A percentile compares a stretch with the other conserved stretches of the same genome.
These are phyloP conservation scores for Schwanniomyces sp. DNA, from an alignment of 805 yeast genomes.

Conservation along the genomic window DNA sequence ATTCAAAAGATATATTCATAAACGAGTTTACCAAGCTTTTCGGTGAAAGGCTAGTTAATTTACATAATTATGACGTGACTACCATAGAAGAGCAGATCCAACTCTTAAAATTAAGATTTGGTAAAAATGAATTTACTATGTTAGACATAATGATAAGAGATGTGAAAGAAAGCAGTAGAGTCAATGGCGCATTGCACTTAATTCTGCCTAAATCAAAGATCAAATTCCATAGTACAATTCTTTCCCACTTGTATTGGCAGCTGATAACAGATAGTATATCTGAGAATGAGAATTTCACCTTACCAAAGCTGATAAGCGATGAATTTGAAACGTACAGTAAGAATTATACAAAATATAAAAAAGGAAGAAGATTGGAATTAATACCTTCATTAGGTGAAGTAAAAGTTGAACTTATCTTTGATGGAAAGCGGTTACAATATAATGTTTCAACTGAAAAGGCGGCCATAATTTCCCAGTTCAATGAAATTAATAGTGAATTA, in stretches of 20 bases:
- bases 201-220: background rate
- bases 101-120: constrained; percentile 62
- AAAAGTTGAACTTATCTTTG: constrained; percentile 52
- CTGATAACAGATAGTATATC: constrained; percentile 30
- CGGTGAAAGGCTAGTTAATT: constrained; percentile 52
- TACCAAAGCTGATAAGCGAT: constrained; percentile 48
- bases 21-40: constrained; percentile 63
- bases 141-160: constrained; percentile 86
- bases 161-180: constrained; percentile 52
- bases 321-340: constrained; percentile 45
- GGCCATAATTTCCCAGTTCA: constrained; percentile 54
- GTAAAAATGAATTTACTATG: constrained; percentile 61
- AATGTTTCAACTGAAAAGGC: constrained; percentile 72
- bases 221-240: constrained; percentile 54
- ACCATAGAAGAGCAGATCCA: constrained; percentile 46
- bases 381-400: constrained; percentile 64
- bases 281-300: constrained; percentile 37
- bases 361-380: constrained; percentile 59
- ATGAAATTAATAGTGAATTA: constrained; percentile 28
- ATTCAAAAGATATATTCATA: constrained; percentile 64
- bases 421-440: constrained; percentile 35
- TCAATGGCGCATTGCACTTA: constrained; percentile 30
- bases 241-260: constrained; percentile 87
- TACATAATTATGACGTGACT: constrained; percentile 38
- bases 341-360: constrained; percentile 44